Evolutionary conservation across 331 rosid genomes (phyloP).

Genomic region (Arachis monticola): DNA sequence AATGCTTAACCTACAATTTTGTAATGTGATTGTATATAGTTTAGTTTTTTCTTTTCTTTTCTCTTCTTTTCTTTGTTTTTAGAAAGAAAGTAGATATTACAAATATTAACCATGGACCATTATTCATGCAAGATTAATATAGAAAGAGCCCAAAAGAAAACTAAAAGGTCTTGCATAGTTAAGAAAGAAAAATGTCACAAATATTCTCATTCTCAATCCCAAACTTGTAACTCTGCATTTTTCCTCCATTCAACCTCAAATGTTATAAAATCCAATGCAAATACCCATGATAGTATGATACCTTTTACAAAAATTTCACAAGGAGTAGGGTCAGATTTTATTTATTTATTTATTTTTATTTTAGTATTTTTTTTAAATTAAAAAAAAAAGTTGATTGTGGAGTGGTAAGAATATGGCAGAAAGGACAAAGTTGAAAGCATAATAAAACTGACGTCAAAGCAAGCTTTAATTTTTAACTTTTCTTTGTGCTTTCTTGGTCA

Average conservation of each 20-base stretch:
- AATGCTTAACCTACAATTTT: constrained; percentile 4
- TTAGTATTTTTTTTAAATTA: no score
- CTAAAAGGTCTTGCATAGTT: neutral
- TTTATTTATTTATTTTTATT: no score
- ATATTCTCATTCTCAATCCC: neutral
- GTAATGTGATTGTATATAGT: neutral
- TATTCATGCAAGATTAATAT: neutral
- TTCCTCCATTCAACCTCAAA: neutral
- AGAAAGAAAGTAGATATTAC: neutral
- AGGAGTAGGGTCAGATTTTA: constrained; percentile 5
- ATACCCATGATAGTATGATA: constrained; percentile 20
- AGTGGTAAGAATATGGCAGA: constrained; percentile 4
- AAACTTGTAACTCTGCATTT: neutral
- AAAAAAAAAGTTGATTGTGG: neutral
- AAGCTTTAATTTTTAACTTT: constrained; percentile 41
- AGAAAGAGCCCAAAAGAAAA: neutral
- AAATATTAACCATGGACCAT: neutral
- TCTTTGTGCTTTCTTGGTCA: neutral
- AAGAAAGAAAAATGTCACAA: neutral
- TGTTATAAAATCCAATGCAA: neutral
- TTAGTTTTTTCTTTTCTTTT: neutral
- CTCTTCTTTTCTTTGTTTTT: neutral
- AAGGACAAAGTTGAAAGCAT: constrained; percentile 18
- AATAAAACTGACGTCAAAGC: constrained; percentile 35
- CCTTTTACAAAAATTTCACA: constrained; percentile 11